Conservation (phyloP, 2,329 filamentous ascomycete genomes). For the Aspergillus viridinutans region DNA sequence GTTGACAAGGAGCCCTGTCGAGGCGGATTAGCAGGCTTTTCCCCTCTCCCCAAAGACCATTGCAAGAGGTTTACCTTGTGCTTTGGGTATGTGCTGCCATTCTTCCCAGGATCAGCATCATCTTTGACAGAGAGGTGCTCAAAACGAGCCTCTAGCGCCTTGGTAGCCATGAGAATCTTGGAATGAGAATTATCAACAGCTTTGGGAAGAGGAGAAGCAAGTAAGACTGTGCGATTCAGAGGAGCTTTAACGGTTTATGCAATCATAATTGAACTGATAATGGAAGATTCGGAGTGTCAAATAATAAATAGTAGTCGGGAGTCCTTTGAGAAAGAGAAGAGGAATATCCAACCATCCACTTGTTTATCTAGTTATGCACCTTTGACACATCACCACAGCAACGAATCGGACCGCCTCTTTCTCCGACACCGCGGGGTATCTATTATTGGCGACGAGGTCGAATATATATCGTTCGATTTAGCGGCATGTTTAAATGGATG, state of each 20-base stretch:
- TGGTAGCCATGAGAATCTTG: conserved; percentile 60
- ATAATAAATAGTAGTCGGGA: conserved; percentile 2
- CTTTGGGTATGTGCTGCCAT: conserved; percentile 60
- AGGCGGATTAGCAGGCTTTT: conserved; percentile 15
- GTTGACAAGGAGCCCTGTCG: conserved; percentile 45
- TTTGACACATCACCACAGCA: conserved; percentile 22
- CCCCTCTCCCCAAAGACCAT: neutral
- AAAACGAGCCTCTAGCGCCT: conserved; percentile 78
- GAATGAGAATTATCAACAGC: conserved; percentile 2
- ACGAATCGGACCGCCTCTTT: conserved; percentile 30
- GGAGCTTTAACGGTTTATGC: neutral
- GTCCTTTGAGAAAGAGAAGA: conserved; percentile 3
- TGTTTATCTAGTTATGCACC: conserved; percentile 14
- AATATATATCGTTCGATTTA: neutral
- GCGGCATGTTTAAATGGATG: neutral
- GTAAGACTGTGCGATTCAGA: conserved; percentile 4
- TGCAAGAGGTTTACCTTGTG: conserved; percentile 59
- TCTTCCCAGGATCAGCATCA: conserved; percentile 67
- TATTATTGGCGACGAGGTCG: neutral
- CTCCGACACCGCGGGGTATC: conserved; percentile 29
- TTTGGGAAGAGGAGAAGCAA: conserved; percentile 5
- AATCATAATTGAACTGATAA: conserved; percentile 8
- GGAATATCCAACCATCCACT: conserved; percentile 4
- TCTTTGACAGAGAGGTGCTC: conserved; percentile 87
- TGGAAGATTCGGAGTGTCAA: neutral